Base-by-base conservation (phyloP, 1,284 basidiomycete genomes). In the Phenoliferia sp. region DNA sequence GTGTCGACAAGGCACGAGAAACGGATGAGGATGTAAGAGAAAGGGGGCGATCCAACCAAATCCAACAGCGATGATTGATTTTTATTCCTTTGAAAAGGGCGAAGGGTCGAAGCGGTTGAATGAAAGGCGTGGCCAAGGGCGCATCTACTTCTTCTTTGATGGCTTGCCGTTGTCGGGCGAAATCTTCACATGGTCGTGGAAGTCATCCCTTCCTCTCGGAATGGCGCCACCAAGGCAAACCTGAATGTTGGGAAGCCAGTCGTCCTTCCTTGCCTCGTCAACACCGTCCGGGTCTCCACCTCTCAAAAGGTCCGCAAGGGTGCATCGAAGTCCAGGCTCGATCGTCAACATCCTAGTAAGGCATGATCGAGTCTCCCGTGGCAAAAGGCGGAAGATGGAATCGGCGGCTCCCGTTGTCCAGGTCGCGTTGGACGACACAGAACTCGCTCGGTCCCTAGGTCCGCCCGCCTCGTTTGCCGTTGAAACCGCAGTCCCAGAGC, bases 311-410 rank as follows among this genome's bases (percentile, higher is more conserved):
- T 97, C 93, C n/a, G 90, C 90, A 63, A 99, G 85, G 32, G 96
- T 98, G 79, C 92, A 96, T 44, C 96, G 87, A 64, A 89, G 86
- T 12, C 84, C 82, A 1, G 94, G 92, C 78, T 98, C 94, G 64
- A 98, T 86, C 69, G 88, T 89, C 75, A 99, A 84, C 96, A 99
- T 99, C 63, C 94, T 86, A 69, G 92, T 89, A 64, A 99, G 83
- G 15, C 91, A 92, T 19, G 87, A 84, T 54, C 94, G 86, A 22
- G 91, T 88, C 81, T 98, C 95, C 67, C 95, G 88, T 6, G 95
- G 95, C 28, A 99, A 83, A 7, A 99, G 84, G n/a, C 94, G 87
- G 85, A 99, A 99, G 77, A 99, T 96, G 35, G 91, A 94, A 80
- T 99, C 95, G n/a, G 92, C 89, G 10, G 91, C 90, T 54, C 89